Conservation (phyloP, 305 asterid genomes). For the Fraxinus angustifolia region DNA sequence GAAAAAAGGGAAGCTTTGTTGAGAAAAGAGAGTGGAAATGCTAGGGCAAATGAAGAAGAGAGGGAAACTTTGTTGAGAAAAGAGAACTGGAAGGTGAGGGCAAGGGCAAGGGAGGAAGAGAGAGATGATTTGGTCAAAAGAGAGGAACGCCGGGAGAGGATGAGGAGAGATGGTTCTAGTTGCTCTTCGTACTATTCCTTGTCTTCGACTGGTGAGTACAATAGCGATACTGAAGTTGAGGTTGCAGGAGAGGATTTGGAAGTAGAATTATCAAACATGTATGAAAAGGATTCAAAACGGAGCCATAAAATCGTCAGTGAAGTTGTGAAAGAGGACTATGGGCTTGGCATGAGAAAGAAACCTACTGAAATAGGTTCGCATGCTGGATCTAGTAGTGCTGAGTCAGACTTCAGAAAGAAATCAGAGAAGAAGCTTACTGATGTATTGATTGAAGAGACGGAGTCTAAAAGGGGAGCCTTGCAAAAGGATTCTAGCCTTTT, state of each 20-base stretch:
- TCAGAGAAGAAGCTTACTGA: constrained; percentile 84
- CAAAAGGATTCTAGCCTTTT: constrained; percentile 36
- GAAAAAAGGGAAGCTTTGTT: constrained; percentile 26
- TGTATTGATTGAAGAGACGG: constrained; percentile 46
- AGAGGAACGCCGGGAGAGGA: constrained; percentile 46
- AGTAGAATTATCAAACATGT: constrained; percentile 32
- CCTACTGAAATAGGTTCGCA: constrained; percentile 27
- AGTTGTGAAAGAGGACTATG: constrained; percentile 34
- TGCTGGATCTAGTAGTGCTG: constrained; percentile 41
- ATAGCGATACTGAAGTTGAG: constrained; percentile 50
- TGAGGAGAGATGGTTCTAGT: constrained; percentile 71
- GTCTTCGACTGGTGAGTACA: constrained; percentile 58
- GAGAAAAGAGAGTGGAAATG: constrained; percentile 34
- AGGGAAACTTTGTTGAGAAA: constrained; percentile 28
- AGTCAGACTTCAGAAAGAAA: constrained; percentile 65
- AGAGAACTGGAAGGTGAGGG: constrained; percentile 37
- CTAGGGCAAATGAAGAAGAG: constrained; percentile 33
- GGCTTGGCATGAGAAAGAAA: constrained; percentile 36
- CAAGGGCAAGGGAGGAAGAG: constrained; percentile 44
- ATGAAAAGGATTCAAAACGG: constrained; percentile 32
- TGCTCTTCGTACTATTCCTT: constrained; percentile 80
- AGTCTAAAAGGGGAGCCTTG: constrained; percentile 36
- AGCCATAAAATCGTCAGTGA: constrained; percentile 35
- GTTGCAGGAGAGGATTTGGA: constrained; percentile 34
- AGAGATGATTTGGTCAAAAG: constrained; percentile 41